Evolutionary conservation across 768 basidiomycete genomes (phyloP), one percentile per base, ranked within the genome.

Genomic region (Boletus tylopilopsis): DNA sequence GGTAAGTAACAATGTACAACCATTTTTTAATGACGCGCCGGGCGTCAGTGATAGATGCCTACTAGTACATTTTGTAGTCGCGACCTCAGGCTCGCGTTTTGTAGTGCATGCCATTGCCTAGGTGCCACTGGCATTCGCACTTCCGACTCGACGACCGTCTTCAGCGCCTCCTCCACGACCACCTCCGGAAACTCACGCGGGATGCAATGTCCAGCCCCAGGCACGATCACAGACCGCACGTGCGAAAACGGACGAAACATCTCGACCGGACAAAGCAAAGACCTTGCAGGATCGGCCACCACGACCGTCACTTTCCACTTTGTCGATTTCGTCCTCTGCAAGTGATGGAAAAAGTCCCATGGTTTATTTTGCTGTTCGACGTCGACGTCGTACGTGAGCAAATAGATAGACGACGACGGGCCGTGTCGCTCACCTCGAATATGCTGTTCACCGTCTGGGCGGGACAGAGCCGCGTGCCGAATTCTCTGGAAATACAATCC

Each of bases 191-290:
- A 46, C 19, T 65, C 65, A 11, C 33, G 45, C 36, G 63, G 63
- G n/a, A 68, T 60, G 47, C 53, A 65, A 34, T 67, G 64, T 2
- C 50, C 49, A 3, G 54, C 47, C 0, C 59, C 59, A 0, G 47
- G 47, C 4, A 66, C 43, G 6, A 45, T 22, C 5, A 54, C 41
- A 6, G 34, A 19, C 11, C 43, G 52, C 13, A 63, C 39, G 21
- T 51, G 56, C 32, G 32, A 65, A 5, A 10, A 52, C 25, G n/a
- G n/a, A n/a, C n/a, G n/a, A n/a, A n/a, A n/a, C n/a, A n/a, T n/a
- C n/a, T 63, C 56, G 3, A 54, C 24, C 8, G 16, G 4, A 15
- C 48, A 51, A 8, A 51, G 11, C 0, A 36, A 6, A 13, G 7
- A 45, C n/a, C n/a, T 16, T 7, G 34, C 22, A 13, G 64, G 64